Evolutionary conservation across 1,284 basidiomycete species (phyloP).

Genomic region (Flammula alnicola): DNA sequence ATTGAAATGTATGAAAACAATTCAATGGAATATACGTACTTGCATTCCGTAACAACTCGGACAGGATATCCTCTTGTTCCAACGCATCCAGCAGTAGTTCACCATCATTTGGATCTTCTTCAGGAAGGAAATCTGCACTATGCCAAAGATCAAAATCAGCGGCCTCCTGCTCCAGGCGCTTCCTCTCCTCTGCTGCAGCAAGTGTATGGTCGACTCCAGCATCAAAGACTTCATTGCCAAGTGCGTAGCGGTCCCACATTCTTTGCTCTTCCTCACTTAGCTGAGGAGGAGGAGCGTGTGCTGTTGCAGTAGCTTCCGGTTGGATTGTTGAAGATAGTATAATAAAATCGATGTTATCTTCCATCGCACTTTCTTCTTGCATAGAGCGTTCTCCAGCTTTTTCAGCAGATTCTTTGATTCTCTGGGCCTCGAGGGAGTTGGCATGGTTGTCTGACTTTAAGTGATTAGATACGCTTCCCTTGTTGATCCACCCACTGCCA

Average conservation of each 20-base stretch:
- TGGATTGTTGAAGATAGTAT: conserved; percentile 8
- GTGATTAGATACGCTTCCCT: conserved; percentile 10
- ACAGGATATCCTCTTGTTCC: conserved; percentile 12
- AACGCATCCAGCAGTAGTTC: conserved; percentile 7
- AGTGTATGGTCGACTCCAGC: conserved; percentile 19
- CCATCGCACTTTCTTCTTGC: conserved; percentile 18
- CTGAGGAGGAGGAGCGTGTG: conserved; percentile 5
- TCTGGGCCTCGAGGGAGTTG: conserved; percentile 3
- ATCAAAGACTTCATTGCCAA: conserved; percentile 13
- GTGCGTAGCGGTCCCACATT: conserved; percentile 14
- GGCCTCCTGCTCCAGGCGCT: conserved; percentile 16
- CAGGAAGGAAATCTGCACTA: conserved; percentile 6
- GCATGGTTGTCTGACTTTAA: conserved; percentile 10
- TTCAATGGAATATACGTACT: background rate
- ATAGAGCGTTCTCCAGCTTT: conserved; percentile 9
- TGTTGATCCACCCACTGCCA: conserved; percentile 16
- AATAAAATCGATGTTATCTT: conserved; percentile 16
- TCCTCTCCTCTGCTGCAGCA: conserved; percentile 18
- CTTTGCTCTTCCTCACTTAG: conserved; percentile 11
- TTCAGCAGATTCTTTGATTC: background rate
- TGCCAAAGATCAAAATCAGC: conserved; percentile 18
- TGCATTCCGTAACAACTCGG: conserved; percentile 15
- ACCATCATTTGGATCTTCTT: conserved; percentile 11
- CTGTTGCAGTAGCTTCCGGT: background rate
- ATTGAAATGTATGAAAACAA: conserved; percentile 10